Conservation (phyloP, 306 rosid species). For the Ceratonia siliqua region DNA sequence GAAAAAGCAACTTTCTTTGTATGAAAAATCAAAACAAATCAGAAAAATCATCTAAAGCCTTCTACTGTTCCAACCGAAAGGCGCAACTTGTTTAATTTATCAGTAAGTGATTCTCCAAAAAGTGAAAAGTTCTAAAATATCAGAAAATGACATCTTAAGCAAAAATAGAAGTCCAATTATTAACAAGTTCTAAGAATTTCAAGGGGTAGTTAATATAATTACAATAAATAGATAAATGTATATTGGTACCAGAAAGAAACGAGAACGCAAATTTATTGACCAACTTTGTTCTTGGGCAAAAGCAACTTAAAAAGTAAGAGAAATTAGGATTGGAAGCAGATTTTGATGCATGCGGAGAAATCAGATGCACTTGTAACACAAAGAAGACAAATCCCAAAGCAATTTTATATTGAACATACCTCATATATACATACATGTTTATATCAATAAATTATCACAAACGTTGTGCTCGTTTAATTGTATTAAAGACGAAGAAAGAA, state of each 20-base stretch:
- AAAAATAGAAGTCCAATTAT: background rate
- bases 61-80: background rate
- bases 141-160: background rate
- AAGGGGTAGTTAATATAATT: background rate
- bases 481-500: no score
- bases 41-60: background rate
- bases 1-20: background rate
- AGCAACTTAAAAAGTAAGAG: background rate
- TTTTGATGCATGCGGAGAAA: background rate
- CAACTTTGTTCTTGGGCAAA: conserved; percentile 24
- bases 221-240: background rate
- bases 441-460: no score
- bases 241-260: background rate
- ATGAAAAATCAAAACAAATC: background rate
- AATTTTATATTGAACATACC: no score
- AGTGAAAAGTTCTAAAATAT: background rate
- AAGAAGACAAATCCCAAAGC: background rate
- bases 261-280: conserved; percentile 9
- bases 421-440: no score
- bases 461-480: no score
- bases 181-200: background rate
- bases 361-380: background rate
- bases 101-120: background rate
- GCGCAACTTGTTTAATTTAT: background rate
- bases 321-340: background rate